Evolutionary conservation across 192 early-diverging fungal species (phyloP), one percentile per base, ranked within the genome.

Genomic region (Funneliformis geosporum): DNA sequence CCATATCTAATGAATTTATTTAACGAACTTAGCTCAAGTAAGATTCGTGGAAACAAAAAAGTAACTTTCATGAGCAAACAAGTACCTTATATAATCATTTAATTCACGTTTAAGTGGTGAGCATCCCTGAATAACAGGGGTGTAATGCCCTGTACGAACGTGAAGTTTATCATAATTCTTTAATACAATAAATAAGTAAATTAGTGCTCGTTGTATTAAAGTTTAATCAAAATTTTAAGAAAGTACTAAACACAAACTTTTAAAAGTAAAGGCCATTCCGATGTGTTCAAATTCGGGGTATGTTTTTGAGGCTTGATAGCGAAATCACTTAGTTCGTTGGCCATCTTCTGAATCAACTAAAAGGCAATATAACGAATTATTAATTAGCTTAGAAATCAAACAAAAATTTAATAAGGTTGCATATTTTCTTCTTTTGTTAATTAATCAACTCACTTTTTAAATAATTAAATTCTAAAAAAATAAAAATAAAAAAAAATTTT

Each of bases 81-180:
- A 46, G 64, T 79, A 89, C 86, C 93, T 90, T 79, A 99, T 86
- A 83, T 99, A 98, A 81, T 95, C 92, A 40, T 90, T 83, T 82
- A 99, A 89, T 72, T 92, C 89, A 83, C 98, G 95, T 87, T 96
- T 96, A 83, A 99, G 88, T 23, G 98, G 98, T 79, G 96, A 94
- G 83, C 91, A 96, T 60, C 98, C 96, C 66, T 89, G 91, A 28
- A 96, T 96, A 78, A 99, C 97, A 69, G 98, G 98, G 61, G 98
- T 99, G 89, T 98, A 99, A 88, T 99, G 97, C 62, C 92, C 94
- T 39, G 98, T 97, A 82, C 98, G 90, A 80, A 99, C 95, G 79
- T 98, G 94, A 79, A 99, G 91, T 87, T 97, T 95, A 87, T 98
- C 97, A 86, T 93, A 98, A 91, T 96, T 96, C 92, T 93, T 82